Base-by-base conservation (phyloP, 2,329 filamentous ascomycete genomes). In the Stachybotrys elegans region DNA sequence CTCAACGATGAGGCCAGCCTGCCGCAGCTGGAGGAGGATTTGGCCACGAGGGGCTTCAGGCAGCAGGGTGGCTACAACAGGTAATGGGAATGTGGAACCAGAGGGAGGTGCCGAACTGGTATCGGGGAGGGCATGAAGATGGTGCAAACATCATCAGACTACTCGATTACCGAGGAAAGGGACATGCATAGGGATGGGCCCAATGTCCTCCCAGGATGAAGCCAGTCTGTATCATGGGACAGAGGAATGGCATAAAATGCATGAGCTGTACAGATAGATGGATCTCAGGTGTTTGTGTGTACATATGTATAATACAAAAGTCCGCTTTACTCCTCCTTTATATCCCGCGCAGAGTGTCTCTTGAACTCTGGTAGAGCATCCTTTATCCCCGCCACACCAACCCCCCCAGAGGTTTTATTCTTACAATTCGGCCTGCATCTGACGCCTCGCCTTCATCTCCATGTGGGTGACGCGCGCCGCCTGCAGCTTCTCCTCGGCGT, bases 391-490 rank as follows among this genome's bases (percentile, higher is more conserved):
- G n/a, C n/a, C n/a, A 12, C n/a, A 16, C 31, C 31, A 34, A 13
- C 25, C 11, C 56, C 44, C 43, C 59, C 59, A 69, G n/a, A n/a
- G n/a, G n/a, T n/a, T n/a, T n/a, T n/a, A n/a, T n/a, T 44, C 42
- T 49, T 52, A 53, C 47, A 51, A 34, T 4, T 47, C 48, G 11
- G 43, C 44, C 44, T 57, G 46, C 43, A 46, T 42, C 51, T 69
- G 60, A 53, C 67, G 68, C 58, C 71, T 58, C 57, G 67, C 62
- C 71, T 81, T 80, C 48, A 81, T 63, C 61, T 74, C 68, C 53
- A 79, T 43, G 52, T 82, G 78, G 51, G 58, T 62, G 58, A 62
- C 56, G 54, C 78, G 62, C 29, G 78, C 78, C 37, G 63, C 58
- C 59, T 73, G 62, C 51, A 81, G 57, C 48, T 65, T 66, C 47